Conservation (phyloP, 192 early-diverging fungal genomes). For the Chytriomyces sp. region DNA sequence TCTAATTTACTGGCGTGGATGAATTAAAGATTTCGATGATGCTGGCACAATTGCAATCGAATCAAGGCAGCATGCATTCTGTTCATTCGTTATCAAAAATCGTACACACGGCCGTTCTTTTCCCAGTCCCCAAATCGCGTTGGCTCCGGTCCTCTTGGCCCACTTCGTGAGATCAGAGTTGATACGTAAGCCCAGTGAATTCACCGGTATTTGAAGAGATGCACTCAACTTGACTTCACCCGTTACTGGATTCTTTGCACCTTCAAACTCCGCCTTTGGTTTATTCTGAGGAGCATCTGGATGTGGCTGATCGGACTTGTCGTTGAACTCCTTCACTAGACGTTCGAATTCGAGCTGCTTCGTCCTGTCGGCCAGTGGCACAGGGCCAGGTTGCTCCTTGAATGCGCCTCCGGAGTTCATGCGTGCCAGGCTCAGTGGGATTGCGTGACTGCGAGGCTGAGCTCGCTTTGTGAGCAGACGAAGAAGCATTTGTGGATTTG, state of each 20-base stretch:
- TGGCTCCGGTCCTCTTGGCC: conserved; percentile 78
- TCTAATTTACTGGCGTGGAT: conserved; percentile 12
- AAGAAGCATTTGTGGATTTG: neutral
- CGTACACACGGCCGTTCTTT: conserved; percentile 74
- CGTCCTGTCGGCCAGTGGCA: conserved; percentile 70
- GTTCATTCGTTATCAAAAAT: conserved; percentile 55
- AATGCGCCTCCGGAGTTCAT: conserved; percentile 10
- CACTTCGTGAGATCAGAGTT: conserved; percentile 39
- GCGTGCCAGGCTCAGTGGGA: neutral
- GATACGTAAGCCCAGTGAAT: neutral
- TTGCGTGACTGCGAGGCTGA: neutral
- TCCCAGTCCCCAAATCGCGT: conserved; percentile 87
- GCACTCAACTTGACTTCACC: conserved; percentile 59
- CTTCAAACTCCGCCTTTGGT: conserved; percentile 62
- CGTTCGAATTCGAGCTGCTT: conserved; percentile 77
- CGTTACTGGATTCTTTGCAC: conserved; percentile 71
- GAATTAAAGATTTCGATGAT: neutral
- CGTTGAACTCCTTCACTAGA: conserved; percentile 59
- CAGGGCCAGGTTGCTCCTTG: conserved; percentile 58
- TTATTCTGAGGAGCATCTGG: conserved; percentile 59
- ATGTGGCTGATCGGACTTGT: conserved; percentile 45
- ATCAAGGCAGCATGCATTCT: neutral
- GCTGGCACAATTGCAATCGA: neutral
- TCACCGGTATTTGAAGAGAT: neutral
- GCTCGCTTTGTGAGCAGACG: neutral